These are phyloP conservation scores for Melocanna baccifera DNA, from an alignment of 176 grass and related monocot species.

Conservation along the genomic window DNA sequence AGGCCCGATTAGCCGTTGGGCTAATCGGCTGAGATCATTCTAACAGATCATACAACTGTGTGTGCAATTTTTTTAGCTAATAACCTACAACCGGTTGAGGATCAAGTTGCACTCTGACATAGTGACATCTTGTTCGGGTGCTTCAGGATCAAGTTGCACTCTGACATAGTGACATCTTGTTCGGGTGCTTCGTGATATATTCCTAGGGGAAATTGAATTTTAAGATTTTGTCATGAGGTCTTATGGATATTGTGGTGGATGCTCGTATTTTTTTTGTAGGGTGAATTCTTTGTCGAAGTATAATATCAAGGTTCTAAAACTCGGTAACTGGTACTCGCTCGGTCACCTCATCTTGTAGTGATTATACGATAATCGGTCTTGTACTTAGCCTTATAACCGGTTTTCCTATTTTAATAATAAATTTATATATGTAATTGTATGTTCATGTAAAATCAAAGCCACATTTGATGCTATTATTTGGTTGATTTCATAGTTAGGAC, in stretches of 20 bases:
- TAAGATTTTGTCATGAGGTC: neutral
- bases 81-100: neutral
- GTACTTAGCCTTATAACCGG: too few species aligned
- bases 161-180: neutral
- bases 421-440: too few species aligned
- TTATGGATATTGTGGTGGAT: neutral
- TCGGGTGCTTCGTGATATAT: neutral
- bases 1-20: too few species aligned
- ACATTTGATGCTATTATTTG: too few species aligned
- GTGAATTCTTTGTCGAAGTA: neutral
- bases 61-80: neutral
- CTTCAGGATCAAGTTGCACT: neutral
- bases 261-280: neutral
- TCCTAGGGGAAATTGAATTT: neutral
- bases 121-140: neutral
- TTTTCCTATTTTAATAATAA: too few species aligned
- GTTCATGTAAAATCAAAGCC: too few species aligned
- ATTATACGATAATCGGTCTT: too few species aligned
- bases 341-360: too few species aligned
- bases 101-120: neutral
- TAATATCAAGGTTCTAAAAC: too few species aligned
- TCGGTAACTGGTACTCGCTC: too few species aligned
- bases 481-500: too few species aligned
- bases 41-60: neutral
- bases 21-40: too few species aligned